Evolutionary conservation across 768 basidiomycete species (phyloP).

Genomic region (Lactifluus echinatus): DNA sequence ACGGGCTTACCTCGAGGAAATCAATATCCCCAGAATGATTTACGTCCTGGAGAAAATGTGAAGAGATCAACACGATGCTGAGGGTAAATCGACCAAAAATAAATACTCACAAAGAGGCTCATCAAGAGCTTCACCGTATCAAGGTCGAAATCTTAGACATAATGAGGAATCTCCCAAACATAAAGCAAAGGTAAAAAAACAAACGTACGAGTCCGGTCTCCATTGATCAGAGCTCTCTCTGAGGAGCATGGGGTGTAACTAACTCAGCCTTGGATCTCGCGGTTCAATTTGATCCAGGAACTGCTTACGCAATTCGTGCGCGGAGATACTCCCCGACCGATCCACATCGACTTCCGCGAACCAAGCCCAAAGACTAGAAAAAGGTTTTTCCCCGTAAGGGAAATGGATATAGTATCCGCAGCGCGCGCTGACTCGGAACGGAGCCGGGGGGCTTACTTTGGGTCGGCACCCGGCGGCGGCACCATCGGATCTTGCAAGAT

Average conservation of each 20-base stretch:
- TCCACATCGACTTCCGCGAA: constrained; percentile 66
- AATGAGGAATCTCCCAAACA: not conserved
- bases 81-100: not conserved
- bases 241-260: too few species aligned
- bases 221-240: constrained; percentile 44
- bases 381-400: not conserved
- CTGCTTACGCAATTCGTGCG: constrained; percentile 59
- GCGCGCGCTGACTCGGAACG: not conserved
- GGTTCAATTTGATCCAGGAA: too few species aligned
- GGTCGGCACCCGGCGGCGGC: constrained; percentile 61
- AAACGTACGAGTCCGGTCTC: constrained; percentile 71
- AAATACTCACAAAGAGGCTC: constrained; percentile 68
- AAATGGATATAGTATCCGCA: not conserved
- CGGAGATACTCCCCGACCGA: constrained; percentile 57
- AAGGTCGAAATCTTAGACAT: constrained; percentile 58
- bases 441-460: constrained; percentile 44
- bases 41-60: constrained; percentile 37
- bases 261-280: too few species aligned
- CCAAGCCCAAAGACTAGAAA: constrained; percentile 63
- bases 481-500: constrained; percentile 29
- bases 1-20: constrained; percentile 54
- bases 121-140: constrained; percentile 86
- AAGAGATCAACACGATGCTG: not conserved
- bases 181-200: too few species aligned
- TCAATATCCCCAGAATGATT: constrained; percentile 73